Base-by-base conservation (phyloP, 2,329 filamentous ascomycete species). In the Fusarium illudens region DNA sequence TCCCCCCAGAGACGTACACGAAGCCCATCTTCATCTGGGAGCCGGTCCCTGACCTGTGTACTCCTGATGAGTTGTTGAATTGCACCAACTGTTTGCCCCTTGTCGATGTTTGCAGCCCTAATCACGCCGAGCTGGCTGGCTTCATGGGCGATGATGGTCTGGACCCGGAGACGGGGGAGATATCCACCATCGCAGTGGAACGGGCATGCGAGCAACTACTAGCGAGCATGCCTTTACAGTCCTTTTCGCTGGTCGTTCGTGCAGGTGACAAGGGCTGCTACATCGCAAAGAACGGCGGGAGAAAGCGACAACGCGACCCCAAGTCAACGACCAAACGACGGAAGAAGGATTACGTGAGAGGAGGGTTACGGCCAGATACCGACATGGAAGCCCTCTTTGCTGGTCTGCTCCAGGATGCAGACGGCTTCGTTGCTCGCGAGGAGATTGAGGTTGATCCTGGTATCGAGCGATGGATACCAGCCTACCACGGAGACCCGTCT, bases 1-100 rank as follows among this genome's bases (percentile, higher is more conserved):
- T 71, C 13, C 65, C 78, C 1, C 63, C 70, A 5, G 76, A 79
- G 46, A 64, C 73, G 11, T 83, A 83, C 69, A 73, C 82, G 1
- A 86, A 86, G 49, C 92, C 94, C 1, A 79, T 94, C 7, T 93
- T 97, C 76, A 88, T 98, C 54, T 99, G 95, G 95, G 96, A 99
- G 77, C 96, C 96, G 1, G 92, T 97, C 1, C 96, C 96, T 2
- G 93, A 97, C 78, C 85, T 93, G 1, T 97, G 94, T 77, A 90
- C 87, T 0, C 89, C 93, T 0, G 87, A 89, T 39, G 85, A 90
- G 75, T 80, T 90, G 27, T 81, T 90, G 11, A 89, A 89, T 73
- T 88, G 85, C 76, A 90, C 87, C 51, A 89, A 90, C 68, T 85
- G 85, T 11, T 80, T 90, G 12, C 86, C 86, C 0, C 78, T 89